Base-by-base conservation (phyloP, 371 early-diverging fungal genomes). In the Mortierella sp. region DNA sequence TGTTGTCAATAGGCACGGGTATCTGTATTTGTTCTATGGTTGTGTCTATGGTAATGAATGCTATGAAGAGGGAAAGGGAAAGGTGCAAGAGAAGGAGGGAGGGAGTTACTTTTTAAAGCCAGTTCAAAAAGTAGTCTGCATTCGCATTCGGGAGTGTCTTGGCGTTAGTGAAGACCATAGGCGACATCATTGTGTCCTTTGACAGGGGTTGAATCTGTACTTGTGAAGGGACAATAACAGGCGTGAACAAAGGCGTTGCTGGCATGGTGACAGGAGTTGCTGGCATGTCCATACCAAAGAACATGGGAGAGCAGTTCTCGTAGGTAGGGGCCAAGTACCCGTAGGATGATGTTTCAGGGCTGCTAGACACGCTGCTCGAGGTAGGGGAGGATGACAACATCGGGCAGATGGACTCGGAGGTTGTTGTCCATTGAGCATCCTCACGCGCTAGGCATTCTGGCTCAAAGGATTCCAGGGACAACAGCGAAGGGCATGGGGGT, bases 361-460 rank as follows among this genome's bases (percentile, higher is more conserved):
- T 16, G 21, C n/a, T 19, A n/a, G 54, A 30, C 13, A 42, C 45
- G 27, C 18, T 46, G 58, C 27, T 34, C 10, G 56, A n/a, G 46
- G 23, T 18, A 14, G 28, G 43, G 21, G 51, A 52, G 28, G 38
- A 41, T 6, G 51, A 18, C 19, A 54, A 2, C 21, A 24, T 16
- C 1, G 48, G 23, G 42, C 54, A 34, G 2, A 54, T 30, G 3
- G 50, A 55, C 16, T 43, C 31, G 19, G 31, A 10, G 10, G 57
- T 31, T 7, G 54, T 47, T 23, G 45, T 28, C 71, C 71, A 71
- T 28, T 70, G 60, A 4, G 42, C 42, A 21, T 54, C 55, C 23
- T 58, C 42, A 10, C 63, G 50, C 10, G 64, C 64, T 0, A 68
- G 64, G 31, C 68, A 73, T 31, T 73, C 74, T 28, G 74, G 68